Evolutionary conservation across 2,329 filamentous ascomycete species (phyloP), one percentile per base, ranked within the genome.

Genomic region (Ampelomyces quisqualis): DNA sequence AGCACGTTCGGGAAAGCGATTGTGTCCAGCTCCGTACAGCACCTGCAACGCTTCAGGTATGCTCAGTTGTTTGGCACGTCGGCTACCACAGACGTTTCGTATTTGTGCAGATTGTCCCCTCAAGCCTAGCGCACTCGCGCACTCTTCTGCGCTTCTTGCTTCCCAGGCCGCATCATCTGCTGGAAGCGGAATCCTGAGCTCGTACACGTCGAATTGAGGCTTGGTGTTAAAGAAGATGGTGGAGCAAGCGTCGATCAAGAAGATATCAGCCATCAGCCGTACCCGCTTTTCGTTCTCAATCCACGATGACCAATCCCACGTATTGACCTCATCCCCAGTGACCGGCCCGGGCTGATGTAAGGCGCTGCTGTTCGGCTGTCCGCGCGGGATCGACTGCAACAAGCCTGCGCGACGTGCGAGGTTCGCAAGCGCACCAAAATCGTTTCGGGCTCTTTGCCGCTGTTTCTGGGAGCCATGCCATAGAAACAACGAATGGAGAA

Each of bases 111-210:
- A 71, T 1, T 74, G 63, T 3, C 85, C 84, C 40, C 78, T 72
- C 1, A 89, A 65, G 4, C 84, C 84, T 3, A 89, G 70, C 5
- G 83, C 81, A 48, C 79, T 74, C 15, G 81, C 81, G 60, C 85
- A 89, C 24, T 81, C 77, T 11, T 75, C 65, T 4, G 73, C 66
- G 26, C 74, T 77, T 21, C 69, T 71, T 3, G 85, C 85, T 53
- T 88, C 85, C 85, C 85, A 89, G 2, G 82, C 80, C 11, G 82
- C 82, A 64, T 89, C 86, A 53, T 89, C 85, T 10, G 79, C 77
- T 7, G 86, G 85, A 5, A 90, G 70, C n/a, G 84, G 83, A 24
- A 88, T 65, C 20, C 75, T 73, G 35, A 88, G 74, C 51, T 88
- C 84, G 22, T 81, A 73, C 7, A 76, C 69, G 43, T 87, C 80